Evolutionary conservation across 441 rosid genomes (phyloP), one percentile per base, ranked within the genome.

Genomic region (Flueggea neowawraea): DNA sequence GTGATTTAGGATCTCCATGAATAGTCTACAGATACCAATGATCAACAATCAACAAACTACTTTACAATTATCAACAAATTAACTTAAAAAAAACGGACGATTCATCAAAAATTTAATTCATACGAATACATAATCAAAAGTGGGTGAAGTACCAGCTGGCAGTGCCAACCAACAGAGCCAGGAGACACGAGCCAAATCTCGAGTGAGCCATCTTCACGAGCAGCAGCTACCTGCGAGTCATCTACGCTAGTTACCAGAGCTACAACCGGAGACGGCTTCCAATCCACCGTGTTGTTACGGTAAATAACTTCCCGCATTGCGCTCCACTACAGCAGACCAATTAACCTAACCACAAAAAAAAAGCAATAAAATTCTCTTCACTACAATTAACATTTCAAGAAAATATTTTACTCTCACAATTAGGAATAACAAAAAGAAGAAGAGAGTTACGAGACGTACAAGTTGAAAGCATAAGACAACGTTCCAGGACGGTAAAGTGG

Each of bases 111-210:
- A 43, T 1, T 10, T 22, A 12, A n/a, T 12, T 31, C 6, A 52
- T 6, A 52, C 28, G 28, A 41, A 16, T 33, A 41, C 6, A 14
- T 12, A 36, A 15, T 14, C 15, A 52, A 60, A 54, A 14, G 31
- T 51, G 54, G 28, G 28, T 22, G 2, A 5, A 58, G 50, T 78
- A 91, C 99, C 85, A 91, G 84, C 72, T 87, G 99, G 72, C 95
- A 82, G 86, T 95, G 97, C 99, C 97, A 95, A 45, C 94, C 89
- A 57, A 87, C 80, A 50, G 96, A 76, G 51, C 97, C 96, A 11
- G 97, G 94, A 31, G 97, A 89, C 44, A 89, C 91, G 6, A 88
- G 94, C 99, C 99, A 91, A 75, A 94, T 75, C 88, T 91, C 99
- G 6, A 94, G 85, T n/a, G 99, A 82, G 63, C 92, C 90, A 60